Base-by-base conservation (phyloP, 352 stramenopile genomes). In the Globisporangium alternatum region DNA sequence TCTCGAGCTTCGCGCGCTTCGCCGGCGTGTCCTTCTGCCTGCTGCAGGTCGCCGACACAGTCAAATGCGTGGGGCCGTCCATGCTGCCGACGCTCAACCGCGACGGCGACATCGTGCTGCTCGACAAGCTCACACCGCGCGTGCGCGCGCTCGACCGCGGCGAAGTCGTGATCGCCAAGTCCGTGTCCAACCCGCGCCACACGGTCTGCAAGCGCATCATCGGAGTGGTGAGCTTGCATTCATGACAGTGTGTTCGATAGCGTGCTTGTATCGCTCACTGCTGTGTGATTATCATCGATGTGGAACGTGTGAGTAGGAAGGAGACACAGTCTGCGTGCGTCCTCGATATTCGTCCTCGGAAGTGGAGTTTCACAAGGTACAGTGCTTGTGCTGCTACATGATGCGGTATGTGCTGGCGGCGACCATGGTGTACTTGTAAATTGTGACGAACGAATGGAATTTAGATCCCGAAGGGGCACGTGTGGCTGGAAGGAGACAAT, bases 401-500 rank as follows among this genome's bases (percentile, higher is more conserved):
- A n/a, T 17, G 22, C 5, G 22, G 22, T 10, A 47, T 51, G 37
- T 4, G 10, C 21, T 37, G 28, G 33, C 25, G 35, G 10, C 41
- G 51, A 15, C 7, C 51, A 56, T 43, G n/a, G 43, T 51, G 49
- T 47, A 9, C 33, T 45, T 70, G 25, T 28, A 28, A 28, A 28
- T 28, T 28, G 15, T 33, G n/a, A 41, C 8, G 21, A 25, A 12
- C 4, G 51, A 56, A 12, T 56, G 51, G 10, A n/a, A 45, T 31
- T 28, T 48, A 85, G 80, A 83, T 93, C 25, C 96, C 96, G 3
- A 85, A 91, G 58, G 94, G 96, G 35, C 91, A 98, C 69, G 78
- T 98, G 53, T 99, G 97, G 97, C 71, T 99, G 15, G 95, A 99
- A 79, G 97, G 97, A 48, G 97, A 99, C 79, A 99, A 99, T 84